Evolutionary conservation across 2,329 filamentous ascomycete species (phyloP).

Genomic region (Talaromyces amestolkiae): DNA sequence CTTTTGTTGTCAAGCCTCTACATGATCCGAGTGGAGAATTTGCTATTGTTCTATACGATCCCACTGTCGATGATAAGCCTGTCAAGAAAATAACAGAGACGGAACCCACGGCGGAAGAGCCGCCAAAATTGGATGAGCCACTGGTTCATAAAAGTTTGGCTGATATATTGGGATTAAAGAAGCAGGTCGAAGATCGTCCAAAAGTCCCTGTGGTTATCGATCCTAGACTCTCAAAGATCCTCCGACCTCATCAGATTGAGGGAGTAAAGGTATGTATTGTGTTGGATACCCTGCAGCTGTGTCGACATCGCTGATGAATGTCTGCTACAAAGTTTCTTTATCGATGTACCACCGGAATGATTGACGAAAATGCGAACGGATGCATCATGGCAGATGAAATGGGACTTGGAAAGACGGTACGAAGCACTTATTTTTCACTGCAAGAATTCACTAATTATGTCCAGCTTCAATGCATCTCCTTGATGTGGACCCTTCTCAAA

Average conservation of each 20-base stretch:
- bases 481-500: conserved; percentile 95
- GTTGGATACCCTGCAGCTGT: no score
- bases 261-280: conserved; percentile 68
- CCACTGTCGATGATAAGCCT: conserved; percentile 83
- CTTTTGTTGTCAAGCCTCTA: conserved; percentile 82
- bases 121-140: conserved; percentile 65
- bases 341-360: conserved; percentile 87
- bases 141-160: conserved; percentile 91
- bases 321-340: conserved; percentile 71
- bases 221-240: conserved; percentile 78
- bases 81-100: conserved; percentile 51
- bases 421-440: conserved; percentile 16
- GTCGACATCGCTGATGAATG: conserved; percentile 14
- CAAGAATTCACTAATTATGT: background rate
- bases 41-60: conserved; percentile 92
- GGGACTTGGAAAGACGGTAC: conserved; percentile 86
- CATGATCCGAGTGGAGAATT: conserved; percentile 96
- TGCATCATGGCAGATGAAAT: conserved; percentile 99
- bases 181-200: conserved; percentile 77
- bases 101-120: conserved; percentile 48
- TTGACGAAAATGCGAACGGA: conserved; percentile 88
- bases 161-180: conserved; percentile 92
- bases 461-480: conserved; percentile 82
- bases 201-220: conserved; percentile 98
- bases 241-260: conserved; percentile 95